Percentiles rank a stretch among this genome's conserved stretches.
These are phyloP conservation scores for Zalerion maritima DNA, from an alignment of 495 filamentous ascomycete species.

Conservation along the genomic window DNA sequence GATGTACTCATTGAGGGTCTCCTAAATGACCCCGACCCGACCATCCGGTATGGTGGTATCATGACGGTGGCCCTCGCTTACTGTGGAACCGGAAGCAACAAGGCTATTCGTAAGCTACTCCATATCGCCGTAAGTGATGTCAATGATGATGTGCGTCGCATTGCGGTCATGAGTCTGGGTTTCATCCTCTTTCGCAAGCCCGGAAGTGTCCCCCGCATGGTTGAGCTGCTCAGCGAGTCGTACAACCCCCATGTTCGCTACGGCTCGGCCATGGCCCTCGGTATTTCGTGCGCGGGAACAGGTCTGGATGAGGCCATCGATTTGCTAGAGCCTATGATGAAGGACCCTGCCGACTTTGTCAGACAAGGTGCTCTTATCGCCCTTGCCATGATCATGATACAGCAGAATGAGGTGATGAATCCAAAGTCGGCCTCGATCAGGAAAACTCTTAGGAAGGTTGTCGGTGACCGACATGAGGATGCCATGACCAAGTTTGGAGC, in stretches of 20 bases:
- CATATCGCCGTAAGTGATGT: conserved; percentile 97
- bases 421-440: conserved; percentile 70
- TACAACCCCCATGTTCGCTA: conserved; percentile 99
- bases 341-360: conserved; percentile 97
- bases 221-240: conserved; percentile 93
- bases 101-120: conserved; percentile 92
- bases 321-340: conserved; percentile 96
- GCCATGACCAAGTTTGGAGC: conserved; percentile 99
- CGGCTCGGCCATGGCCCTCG: conserved; percentile 94
- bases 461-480: conserved; percentile 92
- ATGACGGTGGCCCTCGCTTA: conserved; percentile 98
- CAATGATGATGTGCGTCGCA: conserved; percentile 89
- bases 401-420: conserved; percentile 95
- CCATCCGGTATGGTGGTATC: conserved; percentile 91
- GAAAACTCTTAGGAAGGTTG: conserved; percentile 77
- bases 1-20: conserved; percentile 90
- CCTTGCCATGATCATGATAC: conserved; percentile 91
- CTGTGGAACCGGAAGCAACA: conserved; percentile 94
- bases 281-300: conserved; percentile 95
- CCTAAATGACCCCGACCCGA: conserved; percentile 84
- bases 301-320: conserved; percentile 95
- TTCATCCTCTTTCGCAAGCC: conserved; percentile 99
- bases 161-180: conserved; percentile 95
- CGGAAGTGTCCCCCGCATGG: conserved; percentile 93
- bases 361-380: conserved; percentile 93